Conservation (phyloP, 768 basidiomycete species). For the Fomitopsis pulvina region DNA sequence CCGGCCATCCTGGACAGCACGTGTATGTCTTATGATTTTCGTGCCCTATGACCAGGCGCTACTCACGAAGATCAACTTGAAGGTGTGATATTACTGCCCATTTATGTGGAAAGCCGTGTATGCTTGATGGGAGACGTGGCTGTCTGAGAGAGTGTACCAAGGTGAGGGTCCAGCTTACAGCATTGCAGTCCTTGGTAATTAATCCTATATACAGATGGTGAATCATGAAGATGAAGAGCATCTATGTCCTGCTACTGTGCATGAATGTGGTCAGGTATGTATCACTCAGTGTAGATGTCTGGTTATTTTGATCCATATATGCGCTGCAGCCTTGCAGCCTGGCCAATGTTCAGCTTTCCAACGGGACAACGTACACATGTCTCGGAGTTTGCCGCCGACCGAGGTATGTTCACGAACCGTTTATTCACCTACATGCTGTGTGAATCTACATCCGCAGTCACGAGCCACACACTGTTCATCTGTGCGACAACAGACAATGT, state of each 20-base stretch:
- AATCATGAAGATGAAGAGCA: slow-evolving; percentile 45
- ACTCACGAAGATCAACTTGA: no score
- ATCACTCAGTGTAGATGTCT: not conserved
- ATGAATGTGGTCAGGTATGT: slow-evolving; percentile 48
- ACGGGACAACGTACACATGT: slow-evolving; percentile 34
- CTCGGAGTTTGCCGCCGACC: slow-evolving; percentile 34
- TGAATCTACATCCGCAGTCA: slow-evolving; percentile 28
- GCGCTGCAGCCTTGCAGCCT: slow-evolving; percentile 44
- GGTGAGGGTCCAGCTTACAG: slow-evolving; percentile 30
- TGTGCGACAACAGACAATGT: slow-evolving; percentile 46
- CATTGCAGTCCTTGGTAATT: not conserved
- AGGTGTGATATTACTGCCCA: slow-evolving; percentile 49
- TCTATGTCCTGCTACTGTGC: slow-evolving; percentile 43
- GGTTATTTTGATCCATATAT: no score
- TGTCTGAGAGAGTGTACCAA: slow-evolving; percentile 48
- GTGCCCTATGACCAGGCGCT: no score
- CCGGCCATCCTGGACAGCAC: slow-evolving; percentile 51
- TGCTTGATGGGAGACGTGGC: slow-evolving; percentile 38
- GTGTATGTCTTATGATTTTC: slow-evolving; percentile 36
- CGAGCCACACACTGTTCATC: slow-evolving; percentile 37
- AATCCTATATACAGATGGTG: slow-evolving; percentile 29
- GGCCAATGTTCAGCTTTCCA: slow-evolving; percentile 21
- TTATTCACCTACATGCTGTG: not conserved
- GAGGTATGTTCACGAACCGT: slow-evolving; percentile 24
- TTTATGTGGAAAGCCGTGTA: slow-evolving; percentile 48